These are phyloP conservation scores for Ogataea populi-albae DNA, from an alignment of 805 yeast genomes.

Conservation along the genomic window DNA sequence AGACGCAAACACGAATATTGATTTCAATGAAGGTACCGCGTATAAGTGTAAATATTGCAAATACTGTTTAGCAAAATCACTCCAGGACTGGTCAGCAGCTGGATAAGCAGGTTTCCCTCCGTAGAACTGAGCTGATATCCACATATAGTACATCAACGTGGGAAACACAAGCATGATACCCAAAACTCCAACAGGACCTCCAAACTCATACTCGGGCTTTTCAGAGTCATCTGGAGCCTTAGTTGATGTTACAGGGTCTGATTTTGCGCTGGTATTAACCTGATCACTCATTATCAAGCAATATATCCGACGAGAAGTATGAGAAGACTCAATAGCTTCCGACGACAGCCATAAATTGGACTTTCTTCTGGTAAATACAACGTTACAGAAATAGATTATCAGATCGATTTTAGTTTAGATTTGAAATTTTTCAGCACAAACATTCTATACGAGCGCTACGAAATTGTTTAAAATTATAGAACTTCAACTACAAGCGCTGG, in stretches of 20 bases:
- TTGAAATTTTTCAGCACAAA: too few species aligned
- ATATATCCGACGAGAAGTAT: too few species aligned
- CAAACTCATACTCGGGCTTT: constrained; percentile 73
- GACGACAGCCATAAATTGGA: too few species aligned
- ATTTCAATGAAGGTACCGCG: constrained; percentile 56
- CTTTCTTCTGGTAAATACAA: too few species aligned
- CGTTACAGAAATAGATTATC: too few species aligned
- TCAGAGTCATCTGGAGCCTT: neutral
- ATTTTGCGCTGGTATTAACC: too few species aligned
- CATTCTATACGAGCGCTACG: too few species aligned
- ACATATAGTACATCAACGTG: constrained; percentile 91
- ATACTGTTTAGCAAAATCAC: constrained; percentile 44
- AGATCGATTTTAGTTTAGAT: too few species aligned
- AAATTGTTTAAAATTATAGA: too few species aligned
- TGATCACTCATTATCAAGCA: too few species aligned
- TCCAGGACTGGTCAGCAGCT: constrained; percentile 49
- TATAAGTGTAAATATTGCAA: constrained; percentile 44
- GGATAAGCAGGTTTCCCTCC: constrained; percentile 74
- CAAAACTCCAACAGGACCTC: constrained; percentile 85
- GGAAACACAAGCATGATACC: constrained; percentile 96
- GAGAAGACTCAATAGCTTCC: too few species aligned
- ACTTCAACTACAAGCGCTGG: too few species aligned
- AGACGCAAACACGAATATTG: constrained; percentile 69
- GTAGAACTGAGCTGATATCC: constrained; percentile 84
- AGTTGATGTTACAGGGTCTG: constrained; percentile 1